Evolutionary conservation across 768 basidiomycete species (phyloP).

Genomic region (Boletus rufocinnamomeus): DNA sequence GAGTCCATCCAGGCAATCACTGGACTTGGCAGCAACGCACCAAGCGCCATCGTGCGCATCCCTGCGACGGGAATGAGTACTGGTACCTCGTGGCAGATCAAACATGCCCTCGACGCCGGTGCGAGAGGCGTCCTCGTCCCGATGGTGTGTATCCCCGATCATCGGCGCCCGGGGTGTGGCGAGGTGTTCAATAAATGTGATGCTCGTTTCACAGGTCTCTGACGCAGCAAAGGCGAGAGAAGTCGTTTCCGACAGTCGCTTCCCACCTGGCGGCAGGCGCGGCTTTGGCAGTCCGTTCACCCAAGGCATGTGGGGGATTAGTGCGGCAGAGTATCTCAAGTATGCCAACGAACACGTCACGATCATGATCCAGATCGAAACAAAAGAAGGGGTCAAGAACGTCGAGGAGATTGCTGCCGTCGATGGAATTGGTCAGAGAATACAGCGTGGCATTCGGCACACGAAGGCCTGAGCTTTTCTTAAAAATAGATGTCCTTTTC

Average conservation of each 20-base stretch:
- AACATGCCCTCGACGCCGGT: slow-evolving; percentile 68
- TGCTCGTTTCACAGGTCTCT: slow-evolving; percentile 43
- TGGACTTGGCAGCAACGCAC: slow-evolving; percentile 43
- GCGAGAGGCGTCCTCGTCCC: slow-evolving; percentile 66
- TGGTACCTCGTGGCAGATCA: slow-evolving; percentile 70
- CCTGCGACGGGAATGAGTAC: slow-evolving; percentile 60
- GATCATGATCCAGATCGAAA: slow-evolving; percentile 72
- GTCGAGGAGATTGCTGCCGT: slow-evolving; percentile 59
- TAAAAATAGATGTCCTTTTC: slow-evolving; percentile 50
- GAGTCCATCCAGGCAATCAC: slow-evolving; percentile 59
- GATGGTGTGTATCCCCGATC: slow-evolving; percentile 46
- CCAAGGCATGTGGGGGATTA: slow-evolving; percentile 57
- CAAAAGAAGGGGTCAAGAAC: slow-evolving; percentile 57
- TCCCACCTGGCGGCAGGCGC: slow-evolving; percentile 62
- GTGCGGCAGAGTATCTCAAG: slow-evolving; percentile 50
- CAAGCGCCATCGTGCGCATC: slow-evolving; percentile 60
- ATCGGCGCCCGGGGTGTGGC: not conserved
- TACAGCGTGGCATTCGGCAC: not conserved
- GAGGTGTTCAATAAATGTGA: not conserved
- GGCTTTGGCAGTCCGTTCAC: slow-evolving; percentile 70
- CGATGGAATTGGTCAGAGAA: slow-evolving; percentile 56
- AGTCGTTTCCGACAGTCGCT: slow-evolving; percentile 56
- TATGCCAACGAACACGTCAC: slow-evolving; percentile 56
- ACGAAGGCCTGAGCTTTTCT: not conserved
- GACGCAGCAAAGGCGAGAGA: slow-evolving; percentile 57